Conservation (phyloP, 805 yeast species). For the Candida insectorum region DNA sequence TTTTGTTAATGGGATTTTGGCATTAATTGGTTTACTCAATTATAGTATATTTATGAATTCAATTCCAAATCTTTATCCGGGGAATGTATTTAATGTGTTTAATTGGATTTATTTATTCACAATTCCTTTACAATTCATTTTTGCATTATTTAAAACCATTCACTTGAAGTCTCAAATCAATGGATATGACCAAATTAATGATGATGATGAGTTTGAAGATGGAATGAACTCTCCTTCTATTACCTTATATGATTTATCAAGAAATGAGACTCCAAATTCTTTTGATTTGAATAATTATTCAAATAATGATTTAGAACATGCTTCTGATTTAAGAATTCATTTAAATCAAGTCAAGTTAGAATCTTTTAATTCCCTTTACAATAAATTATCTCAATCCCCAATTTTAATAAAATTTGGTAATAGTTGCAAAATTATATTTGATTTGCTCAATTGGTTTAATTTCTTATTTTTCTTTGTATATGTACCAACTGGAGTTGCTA, state of each 20-base stretch:
- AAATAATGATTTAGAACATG: constrained; percentile 12
- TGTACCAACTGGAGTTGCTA: constrained; percentile 58
- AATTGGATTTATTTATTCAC: constrained; percentile 56
- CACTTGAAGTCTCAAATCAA: constrained; percentile 9
- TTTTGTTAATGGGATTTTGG: constrained; percentile 51
- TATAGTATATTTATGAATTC: constrained; percentile 56
- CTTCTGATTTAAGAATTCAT: constrained; percentile 2
- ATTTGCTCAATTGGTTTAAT: constrained; percentile 60
- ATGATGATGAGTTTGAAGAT: constrained; percentile 3
- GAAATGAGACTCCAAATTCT: constrained; percentile 14
- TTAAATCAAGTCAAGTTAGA: not conserved
- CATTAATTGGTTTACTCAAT: constrained; percentile 49
- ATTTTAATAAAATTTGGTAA: constrained; percentile 20
- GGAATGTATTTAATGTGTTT: constrained; percentile 69
- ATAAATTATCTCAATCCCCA: not conserved
- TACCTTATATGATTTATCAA: constrained; percentile 21
- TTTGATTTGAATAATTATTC: constrained; percentile 20
- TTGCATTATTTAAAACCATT: constrained; percentile 11
- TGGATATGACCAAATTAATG: not conserved
- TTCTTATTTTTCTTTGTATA: constrained; percentile 58
- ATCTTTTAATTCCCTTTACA: not conserved
- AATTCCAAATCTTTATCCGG: constrained; percentile 69
- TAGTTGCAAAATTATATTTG: constrained; percentile 31
- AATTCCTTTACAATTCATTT: constrained; percentile 42
- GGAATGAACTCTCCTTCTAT: constrained; percentile 14